phyloP scores from a whole-genome alignment of 345 rosid genomes.

The Nephelium lappaceum region DNA sequence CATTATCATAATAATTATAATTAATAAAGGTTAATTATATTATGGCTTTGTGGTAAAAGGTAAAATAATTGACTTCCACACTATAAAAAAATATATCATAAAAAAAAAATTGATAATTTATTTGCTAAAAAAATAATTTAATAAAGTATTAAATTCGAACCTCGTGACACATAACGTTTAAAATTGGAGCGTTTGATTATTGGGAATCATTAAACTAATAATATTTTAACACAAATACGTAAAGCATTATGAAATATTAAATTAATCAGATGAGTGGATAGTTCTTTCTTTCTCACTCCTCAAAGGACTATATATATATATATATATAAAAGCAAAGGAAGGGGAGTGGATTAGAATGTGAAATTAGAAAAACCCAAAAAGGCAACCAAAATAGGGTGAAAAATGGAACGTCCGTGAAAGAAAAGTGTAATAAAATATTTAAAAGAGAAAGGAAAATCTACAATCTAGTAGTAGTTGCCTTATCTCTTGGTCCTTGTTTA shows the following conservation, averaged over 20 bases:
- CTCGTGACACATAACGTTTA: background rate
- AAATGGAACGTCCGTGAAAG: conserved; percentile 31
- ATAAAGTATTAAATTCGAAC: background rate
- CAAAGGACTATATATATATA: background rate
- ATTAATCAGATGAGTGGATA: background rate
- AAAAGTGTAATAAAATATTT: conserved; percentile 23
- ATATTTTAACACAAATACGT: background rate
- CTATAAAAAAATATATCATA: background rate
- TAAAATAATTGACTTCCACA: background rate
- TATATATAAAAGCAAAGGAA: conserved; percentile 1
- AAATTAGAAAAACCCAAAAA: conserved; percentile 17
- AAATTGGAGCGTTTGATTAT: background rate
- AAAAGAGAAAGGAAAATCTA: conserved; percentile 18
- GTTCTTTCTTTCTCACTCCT: background rate
- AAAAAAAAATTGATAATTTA: background rate
- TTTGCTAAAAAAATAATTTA: background rate
- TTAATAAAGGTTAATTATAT: background rate
- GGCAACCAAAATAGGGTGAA: conserved; percentile 15
- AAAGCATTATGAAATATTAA: background rate
- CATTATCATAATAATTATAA: background rate
- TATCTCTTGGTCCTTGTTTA: conserved; percentile 39
- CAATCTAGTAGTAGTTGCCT: conserved; percentile 35
- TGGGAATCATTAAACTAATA: background rate
- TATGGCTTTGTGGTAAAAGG: background rate
- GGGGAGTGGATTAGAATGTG: background rate